Conservation (phyloP, 1,139 yeast species). For the Saccharomyces hybrid region DNA sequence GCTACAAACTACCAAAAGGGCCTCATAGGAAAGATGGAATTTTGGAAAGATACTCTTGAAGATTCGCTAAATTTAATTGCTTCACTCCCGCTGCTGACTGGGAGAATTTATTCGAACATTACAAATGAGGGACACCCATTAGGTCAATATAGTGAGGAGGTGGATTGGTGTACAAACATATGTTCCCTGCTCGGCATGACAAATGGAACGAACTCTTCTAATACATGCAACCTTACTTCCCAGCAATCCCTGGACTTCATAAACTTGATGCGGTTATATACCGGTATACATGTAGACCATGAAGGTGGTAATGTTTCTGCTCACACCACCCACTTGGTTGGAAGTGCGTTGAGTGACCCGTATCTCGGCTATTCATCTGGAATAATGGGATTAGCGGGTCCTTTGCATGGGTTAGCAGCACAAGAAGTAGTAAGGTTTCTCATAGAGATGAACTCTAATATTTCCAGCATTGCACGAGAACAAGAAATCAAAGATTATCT, state of each 20-base stretch:
- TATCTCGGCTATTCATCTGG: constrained; percentile 91
- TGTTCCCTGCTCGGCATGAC: constrained; percentile 67
- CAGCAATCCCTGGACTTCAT: constrained; percentile 41
- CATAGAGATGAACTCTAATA: constrained; percentile 67
- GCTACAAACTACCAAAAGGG: constrained; percentile 89
- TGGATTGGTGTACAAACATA: constrained; percentile 87
- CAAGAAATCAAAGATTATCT: constrained; percentile 77
- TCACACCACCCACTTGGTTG: constrained; percentile 94
- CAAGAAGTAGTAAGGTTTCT: constrained; percentile 96
- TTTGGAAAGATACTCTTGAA: constrained; percentile 91
- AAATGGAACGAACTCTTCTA: constrained; percentile 37
- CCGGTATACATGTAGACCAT: constrained; percentile 94
- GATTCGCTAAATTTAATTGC: constrained; percentile 86
- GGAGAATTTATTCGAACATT: constrained; percentile 86
- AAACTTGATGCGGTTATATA: constrained; percentile 86
- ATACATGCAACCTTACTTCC: constrained; percentile 44
- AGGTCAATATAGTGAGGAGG: constrained; percentile 55
- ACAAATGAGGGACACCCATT: constrained; percentile 75
- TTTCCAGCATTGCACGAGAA: constrained; percentile 64
- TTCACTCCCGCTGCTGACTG: constrained; percentile 86
- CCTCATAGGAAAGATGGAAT: constrained; percentile 65
- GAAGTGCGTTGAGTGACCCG: constrained; percentile 91
- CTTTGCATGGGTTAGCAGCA: constrained; percentile 96
- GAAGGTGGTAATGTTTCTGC: constrained; percentile 99
- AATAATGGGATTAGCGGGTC: constrained; percentile 95